Conservation (phyloP, 805 yeast genomes). For the Myxozyma geophila region DNA sequence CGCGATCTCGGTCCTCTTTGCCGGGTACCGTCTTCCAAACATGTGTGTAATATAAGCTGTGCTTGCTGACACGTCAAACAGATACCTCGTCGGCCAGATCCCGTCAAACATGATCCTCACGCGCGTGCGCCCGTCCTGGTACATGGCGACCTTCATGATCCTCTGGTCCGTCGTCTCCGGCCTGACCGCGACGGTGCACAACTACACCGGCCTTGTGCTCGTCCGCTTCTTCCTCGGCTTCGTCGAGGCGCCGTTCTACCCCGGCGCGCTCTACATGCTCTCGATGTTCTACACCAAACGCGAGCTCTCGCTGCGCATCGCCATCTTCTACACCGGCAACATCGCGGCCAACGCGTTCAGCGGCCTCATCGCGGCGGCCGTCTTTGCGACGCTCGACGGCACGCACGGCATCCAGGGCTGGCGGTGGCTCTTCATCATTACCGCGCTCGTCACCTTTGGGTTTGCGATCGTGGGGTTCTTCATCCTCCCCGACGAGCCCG, state of each 20-base stretch:
- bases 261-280: constrained; percentile 47
- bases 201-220: constrained; percentile 46
- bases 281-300: constrained; percentile 47
- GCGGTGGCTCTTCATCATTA: constrained; percentile 58
- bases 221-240: constrained; percentile 46
- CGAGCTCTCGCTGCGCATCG: constrained; percentile 49
- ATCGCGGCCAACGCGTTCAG: constrained; percentile 57
- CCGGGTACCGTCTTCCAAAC: constrained; percentile 41
- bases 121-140: constrained; percentile 42
- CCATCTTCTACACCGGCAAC: constrained; percentile 52
- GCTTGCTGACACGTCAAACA: no score
- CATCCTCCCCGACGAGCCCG: constrained; percentile 56
- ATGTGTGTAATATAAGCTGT: no score
- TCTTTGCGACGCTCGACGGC: constrained; percentile 50
- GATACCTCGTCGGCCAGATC: constrained; percentile 24
- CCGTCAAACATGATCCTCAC: constrained; percentile 40
- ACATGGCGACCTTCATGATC: constrained; percentile 48
- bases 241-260: constrained; percentile 48
- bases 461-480: constrained; percentile 46
- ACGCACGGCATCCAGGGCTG: constrained; percentile 50
- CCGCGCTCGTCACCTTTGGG: constrained; percentile 49
- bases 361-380: constrained; percentile 56
- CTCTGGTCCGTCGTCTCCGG: constrained; percentile 48
- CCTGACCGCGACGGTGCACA: constrained; percentile 37
- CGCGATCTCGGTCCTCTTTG: constrained; percentile 52